Base-by-base conservation (phyloP, 805 yeast species). In the Saccharomycopsis malanga region DNA sequence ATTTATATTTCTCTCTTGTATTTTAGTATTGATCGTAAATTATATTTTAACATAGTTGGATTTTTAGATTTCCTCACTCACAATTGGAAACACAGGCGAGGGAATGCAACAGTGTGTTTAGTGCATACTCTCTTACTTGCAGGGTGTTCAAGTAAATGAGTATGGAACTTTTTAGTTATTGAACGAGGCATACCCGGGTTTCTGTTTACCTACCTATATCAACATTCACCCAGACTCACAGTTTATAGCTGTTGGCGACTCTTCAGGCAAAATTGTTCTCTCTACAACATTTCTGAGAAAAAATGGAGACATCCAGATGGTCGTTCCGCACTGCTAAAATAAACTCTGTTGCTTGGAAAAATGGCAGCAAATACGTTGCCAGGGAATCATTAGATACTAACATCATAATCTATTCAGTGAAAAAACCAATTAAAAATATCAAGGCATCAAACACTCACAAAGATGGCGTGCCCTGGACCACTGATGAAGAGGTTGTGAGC, bases 281-380 rank as follows among this genome's bases (percentile, higher is more conserved):
- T 89, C 32, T 87, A 77, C 64, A 72, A 77, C 53, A 61, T 79
- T 4, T 61, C 61, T 2, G 79, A 78, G 34, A 74, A 69, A 44
- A 55, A 2, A 66, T 86, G 5, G 73, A 80, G 30, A 87, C 97
- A 2, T 78, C 94, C 0, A 77, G 97, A 61, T 93, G 99, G 99
- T 82, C 95, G 0, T 91, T 87, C 79, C 97, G 93, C 62, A 85
- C 89, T 2, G 82, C 95, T 48, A 79, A 75, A 47, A 83, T 93
- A 53, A 79, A 77, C 49, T 74, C 81, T 25, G 83, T 93, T 41
- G 64, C 78, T 22, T 93, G 98, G 98, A 75, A 81, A 38, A 68
- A 68, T 6, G 88, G 83, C 56, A 81, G 85, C 48, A 78, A 81
- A 55, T 79, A 74, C 55, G 73, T 85, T 37, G 85, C 81, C 18